A percentile compares a stretch with the other conserved stretches of the same genome.
Evolutionary conservation across 2,329 filamentous ascomycete genomes (phyloP).

Genomic region (Scorias spongiosa): DNA sequence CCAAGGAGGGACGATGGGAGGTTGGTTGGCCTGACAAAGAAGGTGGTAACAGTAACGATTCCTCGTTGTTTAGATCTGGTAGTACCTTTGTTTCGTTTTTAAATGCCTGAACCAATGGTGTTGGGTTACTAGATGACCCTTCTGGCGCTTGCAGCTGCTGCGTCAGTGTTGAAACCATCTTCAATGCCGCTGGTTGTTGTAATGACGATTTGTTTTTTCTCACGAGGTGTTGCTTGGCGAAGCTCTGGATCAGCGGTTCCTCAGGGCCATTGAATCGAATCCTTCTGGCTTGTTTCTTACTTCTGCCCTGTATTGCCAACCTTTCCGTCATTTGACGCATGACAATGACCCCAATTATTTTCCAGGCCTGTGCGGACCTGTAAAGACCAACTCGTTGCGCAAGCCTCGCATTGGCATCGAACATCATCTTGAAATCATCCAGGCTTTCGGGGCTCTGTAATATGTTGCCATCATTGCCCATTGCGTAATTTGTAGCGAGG

Average conservation of each 20-base stretch:
- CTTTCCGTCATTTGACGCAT: constrained; percentile 32
- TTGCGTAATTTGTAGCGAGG: constrained; percentile 4
- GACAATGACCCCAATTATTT: constrained; percentile 37
- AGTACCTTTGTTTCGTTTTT: constrained; percentile 14
- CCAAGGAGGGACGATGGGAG: not conserved
- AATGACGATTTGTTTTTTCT: constrained; percentile 5
- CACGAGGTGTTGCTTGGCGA: not conserved
- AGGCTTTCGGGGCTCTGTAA: too few relatives aligned
- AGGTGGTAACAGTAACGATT: constrained; percentile 12
- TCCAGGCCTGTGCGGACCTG: constrained; percentile 44
- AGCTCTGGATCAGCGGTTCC: not conserved
- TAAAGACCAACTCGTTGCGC: constrained; percentile 35
- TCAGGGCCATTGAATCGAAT: not conserved
- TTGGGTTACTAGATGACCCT: constrained; percentile 38
- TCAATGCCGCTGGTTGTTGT: constrained; percentile 6
- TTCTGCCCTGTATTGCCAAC: constrained; percentile 1
- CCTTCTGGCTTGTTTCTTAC: constrained; percentile 1
- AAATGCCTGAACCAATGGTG: constrained; percentile 34
- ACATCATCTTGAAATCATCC: not conserved
- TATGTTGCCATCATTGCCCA: not conserved
- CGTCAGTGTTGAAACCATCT: constrained; percentile 9
- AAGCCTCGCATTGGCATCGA: constrained; percentile 32
- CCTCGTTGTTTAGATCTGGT: constrained; percentile 8
- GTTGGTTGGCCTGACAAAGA: constrained; percentile 7
- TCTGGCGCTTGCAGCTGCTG: constrained; percentile 19